A percentile compares a stretch with the other conserved stretches of the same genome.
These are phyloP conservation scores for Suhomyces pyralidae DNA, from an alignment of 805 yeast species.

Conservation along the genomic window DNA sequence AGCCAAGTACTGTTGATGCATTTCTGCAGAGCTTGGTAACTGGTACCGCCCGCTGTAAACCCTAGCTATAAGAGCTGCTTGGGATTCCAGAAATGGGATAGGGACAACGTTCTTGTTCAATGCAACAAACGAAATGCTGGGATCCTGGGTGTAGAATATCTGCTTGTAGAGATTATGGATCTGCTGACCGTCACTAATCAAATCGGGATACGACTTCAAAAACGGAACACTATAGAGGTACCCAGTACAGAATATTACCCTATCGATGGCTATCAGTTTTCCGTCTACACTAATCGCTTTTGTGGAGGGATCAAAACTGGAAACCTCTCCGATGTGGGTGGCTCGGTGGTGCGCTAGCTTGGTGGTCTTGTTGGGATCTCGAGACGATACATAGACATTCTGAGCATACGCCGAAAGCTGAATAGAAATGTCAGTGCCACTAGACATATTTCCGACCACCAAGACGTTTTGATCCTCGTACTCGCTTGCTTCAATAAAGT, in stretches of 20 bases:
- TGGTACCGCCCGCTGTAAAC: constrained; percentile 26
- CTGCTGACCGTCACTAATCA: constrained; percentile 20
- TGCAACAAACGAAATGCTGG: constrained; percentile 30
- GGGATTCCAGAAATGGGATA: constrained; percentile 39
- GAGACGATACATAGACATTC: constrained; percentile 12
- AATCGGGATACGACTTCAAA: constrained; percentile 14
- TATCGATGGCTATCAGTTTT: constrained; percentile 13
- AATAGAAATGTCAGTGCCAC: constrained; percentile 12
- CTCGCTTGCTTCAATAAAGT: constrained; percentile 14
- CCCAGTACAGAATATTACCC: constrained; percentile 25
- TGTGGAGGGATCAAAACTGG: neutral
- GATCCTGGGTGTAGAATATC: constrained; percentile 31
- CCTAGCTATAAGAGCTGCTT: constrained; percentile 34
- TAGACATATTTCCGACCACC: constrained; percentile 33
- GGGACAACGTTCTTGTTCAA: constrained; percentile 28
- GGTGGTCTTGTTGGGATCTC: constrained; percentile 1
- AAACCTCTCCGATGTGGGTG: constrained; percentile 1
- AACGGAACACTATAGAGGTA: constrained; percentile 21
- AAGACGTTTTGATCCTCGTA: constrained; percentile 13
- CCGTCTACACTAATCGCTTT: constrained; percentile 9
- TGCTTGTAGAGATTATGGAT: constrained; percentile 33
- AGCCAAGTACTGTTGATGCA: constrained; percentile 21
- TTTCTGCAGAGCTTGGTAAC: constrained; percentile 26
- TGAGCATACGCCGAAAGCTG: constrained; percentile 11
- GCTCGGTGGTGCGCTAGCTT: neutral